A percentile compares a stretch with the other conserved stretches of the same genome.
phyloP scores from a whole-genome alignment of 2,329 filamentous ascomycete species.

The Biscogniauxia marginata region DNA sequence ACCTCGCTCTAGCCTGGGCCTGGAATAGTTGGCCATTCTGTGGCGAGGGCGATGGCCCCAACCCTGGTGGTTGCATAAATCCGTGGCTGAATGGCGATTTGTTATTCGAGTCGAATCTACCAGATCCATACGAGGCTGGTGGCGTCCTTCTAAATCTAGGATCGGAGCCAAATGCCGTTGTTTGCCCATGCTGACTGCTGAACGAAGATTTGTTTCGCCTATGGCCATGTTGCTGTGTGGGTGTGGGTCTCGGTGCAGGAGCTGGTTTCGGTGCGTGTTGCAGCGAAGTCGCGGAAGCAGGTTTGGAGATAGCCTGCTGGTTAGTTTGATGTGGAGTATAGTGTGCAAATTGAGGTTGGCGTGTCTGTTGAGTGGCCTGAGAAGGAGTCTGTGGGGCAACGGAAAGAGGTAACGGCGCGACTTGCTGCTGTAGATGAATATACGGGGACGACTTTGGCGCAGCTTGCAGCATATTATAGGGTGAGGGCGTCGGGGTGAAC shows the following conservation, averaged over 20 bases:
- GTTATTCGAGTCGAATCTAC: conserved; percentile 27
- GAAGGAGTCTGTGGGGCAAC: not conserved
- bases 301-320: conserved; percentile 2
- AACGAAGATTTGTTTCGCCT: conserved; percentile 30
- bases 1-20: conserved; percentile 33
- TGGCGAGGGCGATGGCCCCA: conserved; percentile 33
- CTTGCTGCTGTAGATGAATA: not conserved
- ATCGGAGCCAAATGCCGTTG: conserved; percentile 31
- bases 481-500: conserved; percentile 15
- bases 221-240: conserved; percentile 21
- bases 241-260: conserved; percentile 19
- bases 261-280: conserved; percentile 17
- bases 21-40: conserved; percentile 35
- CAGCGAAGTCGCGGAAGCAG: conserved; percentile 4
- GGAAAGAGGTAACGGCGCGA: not conserved
- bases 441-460: conserved; percentile 7
- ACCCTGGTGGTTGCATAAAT: conserved; percentile 32
- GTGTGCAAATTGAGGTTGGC: conserved; percentile 1
- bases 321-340: conserved; percentile 2
- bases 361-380: conserved; percentile 8
- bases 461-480: not conserved
- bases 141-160: conserved; percentile 30
- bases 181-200: conserved; percentile 24
- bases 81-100: conserved; percentile 36
- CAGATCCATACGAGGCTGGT: conserved; percentile 33